These are phyloP conservation scores for Camellia sinensis DNA, from an alignment of 148 eudicot genomes.

Conservation along the genomic window DNA sequence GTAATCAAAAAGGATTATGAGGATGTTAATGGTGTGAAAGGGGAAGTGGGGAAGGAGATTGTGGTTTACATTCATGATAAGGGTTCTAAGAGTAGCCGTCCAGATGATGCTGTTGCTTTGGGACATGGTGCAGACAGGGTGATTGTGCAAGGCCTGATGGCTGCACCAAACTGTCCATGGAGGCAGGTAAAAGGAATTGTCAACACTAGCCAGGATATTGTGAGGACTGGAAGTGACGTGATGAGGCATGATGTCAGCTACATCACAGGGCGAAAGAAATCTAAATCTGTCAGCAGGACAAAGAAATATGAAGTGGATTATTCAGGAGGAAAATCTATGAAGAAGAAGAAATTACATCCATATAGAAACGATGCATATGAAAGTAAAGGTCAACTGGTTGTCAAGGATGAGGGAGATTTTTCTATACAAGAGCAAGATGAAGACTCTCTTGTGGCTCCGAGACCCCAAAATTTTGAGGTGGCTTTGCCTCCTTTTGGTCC, in stretches of 20 bases:
- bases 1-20: conserved; percentile 11
- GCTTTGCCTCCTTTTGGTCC: conserved; percentile 48
- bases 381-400: conserved; percentile 17
- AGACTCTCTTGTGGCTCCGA: conserved; percentile 25
- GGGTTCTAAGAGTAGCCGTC: conserved; percentile 22
- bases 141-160: conserved; percentile 50
- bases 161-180: conserved; percentile 40
- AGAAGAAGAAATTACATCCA: conserved; percentile 24
- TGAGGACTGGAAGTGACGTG: conserved; percentile 24
- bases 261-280: conserved; percentile 19
- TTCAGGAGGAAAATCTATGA: conserved; percentile 20
- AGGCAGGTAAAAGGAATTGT: conserved; percentile 21
- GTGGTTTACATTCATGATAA: conserved; percentile 32
- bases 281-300: conserved; percentile 20
- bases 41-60: conserved; percentile 23
- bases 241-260: conserved; percentile 16
- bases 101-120: conserved; percentile 17
- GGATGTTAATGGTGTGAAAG: conserved; percentile 11
- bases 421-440: conserved; percentile 20
- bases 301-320: conserved; percentile 8
- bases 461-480: conserved; percentile 29
- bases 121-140: conserved; percentile 22
- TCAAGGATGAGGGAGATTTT: conserved; percentile 26
- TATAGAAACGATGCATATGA: conserved; percentile 12
- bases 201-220: conserved; percentile 10